A percentile compares a stretch with the other conserved stretches of the same genome.
Conservation (phyloP, 345 rosid genomes). For the Murraya paniculata region DNA sequence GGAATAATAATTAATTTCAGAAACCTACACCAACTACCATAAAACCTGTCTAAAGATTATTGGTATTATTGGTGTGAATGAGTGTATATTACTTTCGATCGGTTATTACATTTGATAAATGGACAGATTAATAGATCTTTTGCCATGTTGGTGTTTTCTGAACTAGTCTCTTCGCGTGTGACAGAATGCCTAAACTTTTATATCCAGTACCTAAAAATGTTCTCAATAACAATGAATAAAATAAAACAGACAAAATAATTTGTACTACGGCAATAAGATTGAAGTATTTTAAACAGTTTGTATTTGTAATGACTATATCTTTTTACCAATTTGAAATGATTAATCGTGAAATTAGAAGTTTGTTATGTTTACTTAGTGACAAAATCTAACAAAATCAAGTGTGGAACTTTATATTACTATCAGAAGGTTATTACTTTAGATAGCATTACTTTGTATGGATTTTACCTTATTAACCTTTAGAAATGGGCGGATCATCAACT, state of each 20-base stretch:
- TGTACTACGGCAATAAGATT: background rate
- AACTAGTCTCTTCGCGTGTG: background rate
- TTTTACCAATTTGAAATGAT: background rate
- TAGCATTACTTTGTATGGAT: background rate
- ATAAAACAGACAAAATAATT: background rate
- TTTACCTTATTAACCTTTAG: background rate
- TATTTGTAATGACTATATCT: background rate
- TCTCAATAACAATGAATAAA: background rate
- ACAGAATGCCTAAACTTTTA: background rate
- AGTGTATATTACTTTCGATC: no score
- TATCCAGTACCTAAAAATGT: background rate
- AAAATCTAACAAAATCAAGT: background rate
- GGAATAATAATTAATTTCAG: no score
- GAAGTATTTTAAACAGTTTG: background rate
- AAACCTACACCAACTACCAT: no score
- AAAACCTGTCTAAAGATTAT: no score
- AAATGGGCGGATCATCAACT: background rate
- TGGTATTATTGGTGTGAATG: no score
- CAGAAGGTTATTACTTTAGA: background rate
- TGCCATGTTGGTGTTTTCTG: background rate
- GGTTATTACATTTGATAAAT: no score
- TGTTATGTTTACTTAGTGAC: background rate
- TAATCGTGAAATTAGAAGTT: background rate
- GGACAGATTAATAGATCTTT: no score
- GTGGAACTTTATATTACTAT: background rate